These are phyloP conservation scores for Xenoacremonium recifei DNA, from an alignment of 2,329 filamentous ascomycete species.

Conservation along the genomic window DNA sequence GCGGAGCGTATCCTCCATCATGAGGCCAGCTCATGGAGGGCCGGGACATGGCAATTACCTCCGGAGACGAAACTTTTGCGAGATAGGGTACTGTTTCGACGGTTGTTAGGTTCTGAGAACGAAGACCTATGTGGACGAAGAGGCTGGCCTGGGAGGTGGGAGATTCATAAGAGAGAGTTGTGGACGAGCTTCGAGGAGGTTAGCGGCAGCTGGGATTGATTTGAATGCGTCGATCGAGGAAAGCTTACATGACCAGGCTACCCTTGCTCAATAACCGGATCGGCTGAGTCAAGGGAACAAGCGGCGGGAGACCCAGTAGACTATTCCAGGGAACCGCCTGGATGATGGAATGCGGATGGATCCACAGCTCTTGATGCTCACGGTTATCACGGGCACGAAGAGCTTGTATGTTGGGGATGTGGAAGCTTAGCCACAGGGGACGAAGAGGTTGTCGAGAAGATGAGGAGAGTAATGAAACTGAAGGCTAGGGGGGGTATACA, in stretches of 20 bases:
- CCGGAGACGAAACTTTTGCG: too few relatives aligned
- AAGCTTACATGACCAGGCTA: slow-evolving; percentile 23
- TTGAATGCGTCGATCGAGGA: slow-evolving; percentile 22
- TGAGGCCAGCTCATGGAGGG: slow-evolving; percentile 20
- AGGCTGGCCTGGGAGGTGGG: slow-evolving; percentile 11
- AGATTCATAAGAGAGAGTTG: slow-evolving; percentile 13
- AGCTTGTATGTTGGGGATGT: too few relatives aligned
- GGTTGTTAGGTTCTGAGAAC: slow-evolving; percentile 8
- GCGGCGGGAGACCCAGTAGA: slow-evolving; percentile 17
- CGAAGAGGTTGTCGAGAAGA: too few relatives aligned
- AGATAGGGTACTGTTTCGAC: slow-evolving; percentile 15
- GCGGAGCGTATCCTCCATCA: slow-evolving; percentile 16
- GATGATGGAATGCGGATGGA: slow-evolving; percentile 24
- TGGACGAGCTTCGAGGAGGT: slow-evolving; percentile 15
- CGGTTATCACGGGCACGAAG: slow-evolving; percentile 9
- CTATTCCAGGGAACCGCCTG: slow-evolving; percentile 23
- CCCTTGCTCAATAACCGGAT: slow-evolving; percentile 12
- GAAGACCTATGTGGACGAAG: slow-evolving; percentile 2
- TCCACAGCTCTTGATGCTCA: slow-evolving; percentile 20
- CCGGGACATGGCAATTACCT: slow-evolving; percentile 19
- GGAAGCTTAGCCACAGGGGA: too few relatives aligned
- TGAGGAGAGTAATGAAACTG: too few relatives aligned
- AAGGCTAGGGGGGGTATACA: too few relatives aligned
- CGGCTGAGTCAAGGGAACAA: slow-evolving; percentile 14
- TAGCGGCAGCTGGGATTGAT: slow-evolving; percentile 13